These are phyloP conservation scores for Clathrospora elynae DNA, from an alignment of 2,329 filamentous ascomycete species.

Conservation along the genomic window DNA sequence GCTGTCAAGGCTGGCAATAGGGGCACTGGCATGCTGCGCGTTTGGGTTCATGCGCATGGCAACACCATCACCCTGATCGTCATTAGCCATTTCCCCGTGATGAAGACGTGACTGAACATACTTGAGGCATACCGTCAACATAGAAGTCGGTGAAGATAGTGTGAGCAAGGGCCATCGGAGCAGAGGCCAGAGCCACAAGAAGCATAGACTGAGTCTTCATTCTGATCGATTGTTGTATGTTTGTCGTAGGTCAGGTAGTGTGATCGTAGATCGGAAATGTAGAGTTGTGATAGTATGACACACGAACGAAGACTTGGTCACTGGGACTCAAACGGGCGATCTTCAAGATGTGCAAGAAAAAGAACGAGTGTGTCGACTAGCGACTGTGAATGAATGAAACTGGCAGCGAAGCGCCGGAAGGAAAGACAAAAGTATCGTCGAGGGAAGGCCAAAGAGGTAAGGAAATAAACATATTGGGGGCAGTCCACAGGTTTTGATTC, in stretches of 20 bases:
- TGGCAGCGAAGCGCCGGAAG: slow-evolving; percentile 34
- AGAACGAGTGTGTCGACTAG: slow-evolving; percentile 46
- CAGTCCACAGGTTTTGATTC: slow-evolving; percentile 33
- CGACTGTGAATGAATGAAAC: slow-evolving; percentile 44
- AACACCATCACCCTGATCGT: slow-evolving; percentile 67
- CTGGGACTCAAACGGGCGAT: slow-evolving; percentile 36
- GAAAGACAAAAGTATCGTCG: slow-evolving; percentile 39
- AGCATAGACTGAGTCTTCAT: slow-evolving; percentile 46
- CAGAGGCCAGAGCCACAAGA: slow-evolving; percentile 41
- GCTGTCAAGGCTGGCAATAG: slow-evolving; percentile 63
- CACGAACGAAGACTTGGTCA: slow-evolving; percentile 34
- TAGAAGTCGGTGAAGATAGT: slow-evolving; percentile 46
- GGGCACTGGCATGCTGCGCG: slow-evolving; percentile 59
- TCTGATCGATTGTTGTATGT: slow-evolving; percentile 11
- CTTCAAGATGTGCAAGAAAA: slow-evolving; percentile 27
- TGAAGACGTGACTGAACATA: slow-evolving; percentile 14
- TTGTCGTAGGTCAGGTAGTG: slow-evolving; percentile 5
- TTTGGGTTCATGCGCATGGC: slow-evolving; percentile 70
- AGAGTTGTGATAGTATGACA: slow-evolving; percentile 26
- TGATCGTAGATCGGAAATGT: slow-evolving; percentile 9
- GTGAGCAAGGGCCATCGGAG: slow-evolving; percentile 42
- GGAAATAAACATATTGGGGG: slow-evolving; percentile 11
- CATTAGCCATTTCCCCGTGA: slow-evolving; percentile 24
- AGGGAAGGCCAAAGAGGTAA: slow-evolving; percentile 30
- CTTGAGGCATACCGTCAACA: slow-evolving; percentile 41